These are phyloP conservation scores for Cordyceps pruinosa DNA, from an alignment of 2,329 filamentous ascomycete species.

Conservation along the genomic window DNA sequence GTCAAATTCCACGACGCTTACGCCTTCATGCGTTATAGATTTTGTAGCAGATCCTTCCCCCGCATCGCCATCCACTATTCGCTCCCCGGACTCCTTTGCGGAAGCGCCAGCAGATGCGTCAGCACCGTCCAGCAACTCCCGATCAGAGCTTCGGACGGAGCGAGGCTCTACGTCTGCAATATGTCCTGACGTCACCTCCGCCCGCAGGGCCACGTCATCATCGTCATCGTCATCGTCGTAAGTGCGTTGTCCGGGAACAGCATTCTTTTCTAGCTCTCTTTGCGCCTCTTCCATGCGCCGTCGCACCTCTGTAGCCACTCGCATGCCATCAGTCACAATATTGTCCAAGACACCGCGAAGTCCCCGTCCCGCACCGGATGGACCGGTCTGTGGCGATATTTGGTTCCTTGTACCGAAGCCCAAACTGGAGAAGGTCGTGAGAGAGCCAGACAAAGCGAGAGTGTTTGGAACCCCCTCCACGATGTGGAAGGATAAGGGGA, in stretches of 20 bases:
- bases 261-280: constrained; percentile 74
- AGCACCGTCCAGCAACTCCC: constrained; percentile 65
- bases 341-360: constrained; percentile 91
- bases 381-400: constrained; percentile 32
- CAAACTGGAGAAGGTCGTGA: constrained; percentile 79
- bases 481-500: constrained; percentile 86
- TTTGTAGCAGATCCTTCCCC: not conserved
- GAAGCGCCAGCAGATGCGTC: constrained; percentile 59
- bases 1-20: constrained; percentile 38
- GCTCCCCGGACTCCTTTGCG: constrained; percentile 22
- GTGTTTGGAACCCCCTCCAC: constrained; percentile 51
- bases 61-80: not conserved
- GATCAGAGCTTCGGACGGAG: constrained; percentile 59
- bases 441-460: constrained; percentile 38
- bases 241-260: constrained; percentile 53
- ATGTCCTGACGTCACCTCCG: constrained; percentile 21
- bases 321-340: constrained; percentile 95
- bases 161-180: constrained; percentile 54
- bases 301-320: constrained; percentile 86
- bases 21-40: constrained; percentile 21
- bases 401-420: constrained; percentile 43
- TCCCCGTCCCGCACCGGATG: constrained; percentile 55
- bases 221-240: constrained; percentile 68
- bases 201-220: constrained; percentile 38
- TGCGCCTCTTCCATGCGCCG: constrained; percentile 94